phyloP scores from a whole-genome alignment of 495 filamentous ascomycete genomes.

The Letharia lupina region DNA sequence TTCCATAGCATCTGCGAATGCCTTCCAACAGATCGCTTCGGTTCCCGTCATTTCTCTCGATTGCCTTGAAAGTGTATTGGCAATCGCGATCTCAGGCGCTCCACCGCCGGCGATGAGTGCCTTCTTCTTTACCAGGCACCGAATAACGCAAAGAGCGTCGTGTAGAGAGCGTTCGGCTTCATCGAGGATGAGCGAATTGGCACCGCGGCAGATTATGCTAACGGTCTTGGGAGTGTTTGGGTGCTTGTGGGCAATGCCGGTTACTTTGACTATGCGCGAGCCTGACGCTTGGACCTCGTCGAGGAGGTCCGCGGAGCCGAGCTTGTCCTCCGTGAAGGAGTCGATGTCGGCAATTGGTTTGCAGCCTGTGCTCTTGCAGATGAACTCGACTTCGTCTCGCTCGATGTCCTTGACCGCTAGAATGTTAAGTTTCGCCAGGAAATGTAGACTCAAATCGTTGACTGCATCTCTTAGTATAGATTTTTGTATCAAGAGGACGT shows the following conservation, averaged over 20 bases:
- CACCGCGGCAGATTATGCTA: slow-evolving; percentile 86
- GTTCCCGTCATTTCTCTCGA: slow-evolving; percentile 79
- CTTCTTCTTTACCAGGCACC: slow-evolving; percentile 97
- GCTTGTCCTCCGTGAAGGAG: slow-evolving; percentile 97
- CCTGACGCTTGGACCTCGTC: slow-evolving; percentile 86
- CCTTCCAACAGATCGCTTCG: slow-evolving; percentile 96
- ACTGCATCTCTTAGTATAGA: slow-evolving; percentile 96
- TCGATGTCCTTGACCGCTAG: slow-evolving; percentile 95
- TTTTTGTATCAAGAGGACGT: slow-evolving; percentile 96
- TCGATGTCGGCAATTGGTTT: slow-evolving; percentile 99
- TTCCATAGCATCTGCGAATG: slow-evolving; percentile 95
- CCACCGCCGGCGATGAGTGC: slow-evolving; percentile 94
- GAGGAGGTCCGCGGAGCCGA: slow-evolving; percentile 88
- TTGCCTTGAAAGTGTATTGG: slow-evolving; percentile 68
- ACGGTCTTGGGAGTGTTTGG: slow-evolving; percentile 63
- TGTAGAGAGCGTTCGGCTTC: slow-evolving; percentile 94
- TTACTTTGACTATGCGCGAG: slow-evolving; percentile 87
- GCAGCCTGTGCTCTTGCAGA: slow-evolving; percentile 96
- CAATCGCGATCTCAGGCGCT: slow-evolving; percentile 91
- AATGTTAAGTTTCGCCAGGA: slow-evolving; percentile 94
- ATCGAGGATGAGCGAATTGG: slow-evolving; percentile 89
- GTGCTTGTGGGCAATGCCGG: slow-evolving; percentile 56
- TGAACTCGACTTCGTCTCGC: slow-evolving; percentile 96
- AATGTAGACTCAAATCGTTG: slow-evolving; percentile 94
- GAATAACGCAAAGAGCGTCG: slow-evolving; percentile 94